phyloP scores from a whole-genome alignment of 257 asterid genomes.

The Echium plantagineum region DNA sequence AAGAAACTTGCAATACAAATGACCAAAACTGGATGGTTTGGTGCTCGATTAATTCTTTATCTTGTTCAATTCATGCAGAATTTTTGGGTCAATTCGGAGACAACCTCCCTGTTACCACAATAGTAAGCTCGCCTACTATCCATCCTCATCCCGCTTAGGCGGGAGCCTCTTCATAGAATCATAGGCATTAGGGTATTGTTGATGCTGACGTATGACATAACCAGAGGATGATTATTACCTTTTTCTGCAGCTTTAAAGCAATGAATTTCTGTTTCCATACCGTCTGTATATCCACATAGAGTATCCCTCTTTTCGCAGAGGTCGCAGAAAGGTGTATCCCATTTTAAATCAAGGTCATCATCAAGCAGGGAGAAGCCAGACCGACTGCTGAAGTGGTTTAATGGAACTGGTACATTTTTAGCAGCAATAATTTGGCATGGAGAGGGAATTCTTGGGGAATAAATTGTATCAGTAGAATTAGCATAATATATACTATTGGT shows the following conservation, averaged over 20 bases:
- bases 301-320: constrained; percentile 21
- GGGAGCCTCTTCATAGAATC: no score
- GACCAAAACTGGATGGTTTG: no score
- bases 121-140: no score
- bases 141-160: no score
- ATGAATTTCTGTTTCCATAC: constrained; percentile 7
- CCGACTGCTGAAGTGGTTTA: neutral
- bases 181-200: no score
- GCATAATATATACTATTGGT: constrained; percentile 29
- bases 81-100: no score
- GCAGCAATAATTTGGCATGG: constrained; percentile 22
- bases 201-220: no score
- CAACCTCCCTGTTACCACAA: no score
- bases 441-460: constrained; percentile 11
- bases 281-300: constrained; percentile 17
- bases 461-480: constrained; percentile 14
- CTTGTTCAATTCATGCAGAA: no score
- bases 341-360: constrained; percentile 28
- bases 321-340: constrained; percentile 25
- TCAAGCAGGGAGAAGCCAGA: constrained; percentile 13
- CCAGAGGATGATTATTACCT: constrained; percentile 15
- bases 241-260: constrained; percentile 15
- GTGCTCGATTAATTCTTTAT: no score
- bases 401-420: constrained; percentile 31
- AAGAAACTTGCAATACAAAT: no score